Base-by-base conservation (phyloP, 306 rosid genomes). In the Sicyos edulis region DNA sequence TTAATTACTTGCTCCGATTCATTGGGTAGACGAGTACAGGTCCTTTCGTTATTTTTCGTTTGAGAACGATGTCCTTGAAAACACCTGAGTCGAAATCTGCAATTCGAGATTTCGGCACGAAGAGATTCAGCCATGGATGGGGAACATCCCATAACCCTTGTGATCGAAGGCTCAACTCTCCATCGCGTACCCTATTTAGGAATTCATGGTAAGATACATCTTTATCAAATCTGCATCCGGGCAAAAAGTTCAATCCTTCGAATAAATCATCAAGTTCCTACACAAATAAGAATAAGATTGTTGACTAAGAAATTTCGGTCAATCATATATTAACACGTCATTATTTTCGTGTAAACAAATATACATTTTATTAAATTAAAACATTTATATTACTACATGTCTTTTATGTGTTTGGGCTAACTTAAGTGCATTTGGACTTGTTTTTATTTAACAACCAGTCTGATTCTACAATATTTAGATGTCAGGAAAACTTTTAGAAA, bases 41-140 rank as follows among this genome's bases (percentile, higher is more conserved):
- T 75, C 93, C 98, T 1, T 74, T 71, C 44, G 92, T 83, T 71
- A 88, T 84, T 76, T 90, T 88, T 50, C 84, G 82, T 79, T 82
- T 86, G 13, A 85, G 85, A 74, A 92, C 64, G 21, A 92, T 92
- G 15, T 75, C 83, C 58, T 67, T 87, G 73, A 92, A 84, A 13
- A 92, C 90, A 0, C 85, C 89, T 0, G 67, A 50, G 47, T 92
- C 65, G 56, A 92, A 92, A 22, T 88, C 91, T 7, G 76, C 51
- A 58, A 92, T 85, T 10, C 77, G 78, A 45, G 88, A 83, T 76
- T 87, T 87, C 4, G 98, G 96, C 40, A 92, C 66, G 54, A 90
- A 92, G 67, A 92, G 79, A 73, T 92, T 92, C 44, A 90, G 77
- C 96, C 96, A 92, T 5, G 98, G 98, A 80, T 92, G 98, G 75